A percentile compares a stretch with the other conserved stretches of the same genome.
Evolutionary conservation across 2,329 filamentous ascomycete genomes (phyloP).

Genomic region (Aspergillus tamarii): DNA sequence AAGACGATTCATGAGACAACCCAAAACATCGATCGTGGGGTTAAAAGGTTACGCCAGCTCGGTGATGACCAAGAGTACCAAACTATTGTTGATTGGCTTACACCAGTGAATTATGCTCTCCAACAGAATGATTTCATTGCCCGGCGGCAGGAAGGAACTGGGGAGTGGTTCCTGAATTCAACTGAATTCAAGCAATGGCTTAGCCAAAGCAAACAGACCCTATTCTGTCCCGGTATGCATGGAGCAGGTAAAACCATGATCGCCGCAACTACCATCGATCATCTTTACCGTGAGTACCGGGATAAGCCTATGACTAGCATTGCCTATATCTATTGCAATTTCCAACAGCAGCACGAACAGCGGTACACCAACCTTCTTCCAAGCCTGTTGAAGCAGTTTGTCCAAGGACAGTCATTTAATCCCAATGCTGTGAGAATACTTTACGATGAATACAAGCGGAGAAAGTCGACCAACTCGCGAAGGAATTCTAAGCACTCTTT

Average conservation of each 20-base stretch:
- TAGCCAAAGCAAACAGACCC: not conserved
- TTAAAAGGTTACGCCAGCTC: not conserved
- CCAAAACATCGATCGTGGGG: not conserved
- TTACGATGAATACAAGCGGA: conserved; percentile 22
- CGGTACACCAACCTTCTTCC: conserved; percentile 34
- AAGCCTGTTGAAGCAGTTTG: conserved; percentile 45
- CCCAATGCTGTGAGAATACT: conserved; percentile 33
- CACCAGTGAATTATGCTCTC: conserved; percentile 9
- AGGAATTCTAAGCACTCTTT: conserved; percentile 26
- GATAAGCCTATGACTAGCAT: conserved; percentile 34
- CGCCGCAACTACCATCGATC: conserved; percentile 1
- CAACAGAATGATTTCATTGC: conserved; percentile 22
- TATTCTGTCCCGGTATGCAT: conserved; percentile 24
- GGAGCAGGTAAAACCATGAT: conserved; percentile 27
- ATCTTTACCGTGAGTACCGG: not conserved
- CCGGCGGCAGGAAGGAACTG: conserved; percentile 19
- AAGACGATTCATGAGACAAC: not conserved
- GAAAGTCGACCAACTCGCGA: conserved; percentile 28
- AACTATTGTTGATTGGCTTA: conserved; percentile 18
- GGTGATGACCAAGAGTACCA: not conserved
- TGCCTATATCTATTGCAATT: conserved; percentile 55
- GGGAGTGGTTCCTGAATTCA: conserved; percentile 27
- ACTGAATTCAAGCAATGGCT: conserved; percentile 21
- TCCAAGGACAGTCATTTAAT: conserved; percentile 23
- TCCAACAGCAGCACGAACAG: conserved; percentile 44